phyloP scores from a whole-genome alignment of 1,139 yeast genomes.

The Scheffersomyces stambukii region DNA sequence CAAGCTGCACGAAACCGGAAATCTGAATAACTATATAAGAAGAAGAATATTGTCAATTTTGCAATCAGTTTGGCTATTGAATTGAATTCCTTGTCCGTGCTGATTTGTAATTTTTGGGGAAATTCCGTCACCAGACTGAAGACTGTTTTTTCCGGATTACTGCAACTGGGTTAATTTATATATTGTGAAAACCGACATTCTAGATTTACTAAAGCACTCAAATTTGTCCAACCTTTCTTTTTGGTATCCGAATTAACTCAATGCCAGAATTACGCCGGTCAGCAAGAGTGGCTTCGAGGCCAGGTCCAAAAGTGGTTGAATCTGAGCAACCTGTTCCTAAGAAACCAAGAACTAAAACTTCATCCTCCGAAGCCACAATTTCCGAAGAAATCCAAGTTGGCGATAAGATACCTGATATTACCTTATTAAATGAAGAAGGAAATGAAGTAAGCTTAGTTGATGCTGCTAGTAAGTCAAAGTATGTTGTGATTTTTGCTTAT shows the following conservation, averaged over 20 bases:
- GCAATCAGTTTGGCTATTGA: too few relatives aligned
- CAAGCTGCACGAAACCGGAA: too few relatives aligned
- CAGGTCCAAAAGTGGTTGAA: constrained; percentile 11
- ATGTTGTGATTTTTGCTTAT: constrained; percentile 68
- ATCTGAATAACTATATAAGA: too few relatives aligned
- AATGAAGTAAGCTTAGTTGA: constrained; percentile 48
- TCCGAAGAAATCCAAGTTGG: constrained; percentile 48
- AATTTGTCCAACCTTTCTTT: background rate
- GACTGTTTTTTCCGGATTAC: too few relatives aligned
- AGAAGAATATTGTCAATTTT: too few relatives aligned
- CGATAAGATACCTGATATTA: constrained; percentile 64
- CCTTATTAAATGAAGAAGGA: constrained; percentile 65
- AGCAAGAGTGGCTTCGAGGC: constrained; percentile 34
- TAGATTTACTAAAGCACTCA: too few relatives aligned
- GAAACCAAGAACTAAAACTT: too few relatives aligned
- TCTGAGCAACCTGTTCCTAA: constrained; percentile 11
- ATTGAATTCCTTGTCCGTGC: too few relatives aligned
- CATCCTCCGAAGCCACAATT: constrained; percentile 1
- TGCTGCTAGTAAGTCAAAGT: constrained; percentile 43
- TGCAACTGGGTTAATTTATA: too few relatives aligned
- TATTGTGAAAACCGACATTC: too few relatives aligned
- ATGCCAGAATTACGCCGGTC: constrained; percentile 57
- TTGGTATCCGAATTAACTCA: constrained; percentile 1
- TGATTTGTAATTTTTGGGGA: too few relatives aligned
- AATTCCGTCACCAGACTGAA: too few relatives aligned